Base-by-base conservation (phyloP, 177 flowering plant species). In the Tripterygium wilfordii region DNA sequence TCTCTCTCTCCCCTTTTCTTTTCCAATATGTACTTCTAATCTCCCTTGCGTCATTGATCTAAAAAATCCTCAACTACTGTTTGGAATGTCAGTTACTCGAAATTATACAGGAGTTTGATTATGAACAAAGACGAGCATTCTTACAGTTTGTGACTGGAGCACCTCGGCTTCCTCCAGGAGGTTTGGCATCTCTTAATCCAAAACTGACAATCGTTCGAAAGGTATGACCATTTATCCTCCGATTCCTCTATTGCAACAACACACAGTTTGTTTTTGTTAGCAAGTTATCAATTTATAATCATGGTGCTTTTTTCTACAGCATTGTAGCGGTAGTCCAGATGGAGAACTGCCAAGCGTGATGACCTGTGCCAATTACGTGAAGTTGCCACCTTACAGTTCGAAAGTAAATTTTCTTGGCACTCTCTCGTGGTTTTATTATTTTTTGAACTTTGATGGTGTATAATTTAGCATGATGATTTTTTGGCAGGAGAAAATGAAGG, bases 361-460 rank as follows among this genome's bases (percentile, higher is more conserved):
- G 99, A 89, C 99, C 5, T 92, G 99, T 53, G 92, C 95, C 26
- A 89, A 89, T 58, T 92, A 89, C 69, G 69, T 92, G 64, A 92
- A 92, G 76, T 72, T 92, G 60, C 99, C 97, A 8, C 78, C 97
- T 38, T 92, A 89, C 62, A 79, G 96, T 28, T 74, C 95, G 18
- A 92, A 92, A 72, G 99, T 85, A 22, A 62, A 16, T 10, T 35
- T 25, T 33, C 35, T 16, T 26, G 2, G n/a, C n/a, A n/a, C n/a
- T n/a, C 26, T 23, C 41, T 16, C 4, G 2, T 22, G 3, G 7
- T 4, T 2, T 45, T 42, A 4, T 14, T 22, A 13, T 3, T 16
- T 37, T 37, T 4, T 37, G 10, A 38, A 38, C 14, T 2, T 38
- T 5, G 4, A 10, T 14, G 21, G 4, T 13, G 14, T 38, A 5